These are phyloP conservation scores for Rhytidhysteron rufulum DNA, from an alignment of 2,329 filamentous ascomycete species.

Conservation along the genomic window DNA sequence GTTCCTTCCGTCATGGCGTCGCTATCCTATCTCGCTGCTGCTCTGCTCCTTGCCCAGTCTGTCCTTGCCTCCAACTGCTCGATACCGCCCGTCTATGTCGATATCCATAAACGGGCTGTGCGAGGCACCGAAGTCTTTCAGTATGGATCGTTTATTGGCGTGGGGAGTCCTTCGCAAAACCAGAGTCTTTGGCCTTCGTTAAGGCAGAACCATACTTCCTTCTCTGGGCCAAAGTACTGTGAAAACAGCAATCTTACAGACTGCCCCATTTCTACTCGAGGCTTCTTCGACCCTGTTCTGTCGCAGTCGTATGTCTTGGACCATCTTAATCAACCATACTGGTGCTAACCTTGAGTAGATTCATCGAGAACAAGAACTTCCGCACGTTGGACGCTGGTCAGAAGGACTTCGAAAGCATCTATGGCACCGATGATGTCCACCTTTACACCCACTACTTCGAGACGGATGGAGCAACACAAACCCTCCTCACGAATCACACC, in stretches of 20 bases:
- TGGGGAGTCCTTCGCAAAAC: constrained; percentile 42
- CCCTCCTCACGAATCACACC: constrained; percentile 28
- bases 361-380: constrained; percentile 17
- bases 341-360: constrained; percentile 19
- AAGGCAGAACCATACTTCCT: constrained; percentile 39
- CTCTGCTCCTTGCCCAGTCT: constrained; percentile 34
- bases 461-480: constrained; percentile 35
- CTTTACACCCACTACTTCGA: constrained; percentile 41
- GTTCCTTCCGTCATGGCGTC: constrained; percentile 24
- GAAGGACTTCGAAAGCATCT: constrained; percentile 22
- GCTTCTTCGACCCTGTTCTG: constrained; percentile 26
- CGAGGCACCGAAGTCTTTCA: constrained; percentile 37
- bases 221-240: constrained; percentile 36
- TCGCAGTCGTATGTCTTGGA: constrained; percentile 27
- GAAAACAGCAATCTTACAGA: constrained; percentile 29
- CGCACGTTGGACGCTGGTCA: constrained; percentile 23
- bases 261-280: constrained; percentile 30
- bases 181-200: constrained; percentile 43
- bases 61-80: constrained; percentile 37
- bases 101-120: constrained; percentile 43
- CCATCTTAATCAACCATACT: background rate
- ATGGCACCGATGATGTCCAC: constrained; percentile 32
- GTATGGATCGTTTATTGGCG: constrained; percentile 44
- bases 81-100: constrained; percentile 39
- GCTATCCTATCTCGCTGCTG: constrained; percentile 21